These are phyloP conservation scores for Sarocladium oryzae DNA, from an alignment of 2,329 filamentous ascomycete species.

Conservation along the genomic window DNA sequence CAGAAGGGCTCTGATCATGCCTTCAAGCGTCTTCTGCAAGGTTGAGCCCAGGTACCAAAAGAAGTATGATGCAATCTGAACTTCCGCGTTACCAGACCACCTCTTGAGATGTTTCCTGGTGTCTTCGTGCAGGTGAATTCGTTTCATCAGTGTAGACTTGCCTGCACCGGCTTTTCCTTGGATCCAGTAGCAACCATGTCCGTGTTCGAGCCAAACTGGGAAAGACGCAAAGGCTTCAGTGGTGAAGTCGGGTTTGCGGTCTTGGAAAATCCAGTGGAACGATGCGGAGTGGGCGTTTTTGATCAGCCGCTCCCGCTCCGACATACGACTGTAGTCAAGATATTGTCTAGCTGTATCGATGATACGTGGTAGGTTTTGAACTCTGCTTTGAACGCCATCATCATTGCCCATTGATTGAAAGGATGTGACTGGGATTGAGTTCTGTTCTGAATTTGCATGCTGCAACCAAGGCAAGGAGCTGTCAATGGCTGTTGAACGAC, in stretches of 20 bases:
- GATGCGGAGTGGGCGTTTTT: not conserved
- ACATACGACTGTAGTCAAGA: not conserved
- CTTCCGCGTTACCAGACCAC: conserved; percentile 21
- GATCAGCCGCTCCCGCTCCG: not conserved
- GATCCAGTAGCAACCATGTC: conserved; percentile 24
- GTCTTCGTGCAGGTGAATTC: conserved; percentile 16
- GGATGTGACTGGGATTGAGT: not conserved
- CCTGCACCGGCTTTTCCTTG: conserved; percentile 34
- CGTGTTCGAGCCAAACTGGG: conserved; percentile 19
- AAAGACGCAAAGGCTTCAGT: conserved; percentile 9
- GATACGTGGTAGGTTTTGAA: not conserved
- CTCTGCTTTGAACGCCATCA: not conserved
- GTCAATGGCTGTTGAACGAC: not conserved
- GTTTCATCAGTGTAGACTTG: conserved; percentile 37
- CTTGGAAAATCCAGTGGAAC: conserved; percentile 7
- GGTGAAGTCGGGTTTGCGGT: not conserved
- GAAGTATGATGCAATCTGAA: conserved; percentile 24
- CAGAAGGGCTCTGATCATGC: conserved; percentile 17
- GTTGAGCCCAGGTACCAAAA: conserved; percentile 26
- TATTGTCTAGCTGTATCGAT: not conserved
- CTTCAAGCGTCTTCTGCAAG: conserved; percentile 27
- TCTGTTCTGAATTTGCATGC: no score
- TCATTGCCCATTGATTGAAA: not conserved
- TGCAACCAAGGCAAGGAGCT: no score
- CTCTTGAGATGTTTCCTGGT: conserved; percentile 15